These are phyloP conservation scores for Cokeromyces recurvatus DNA, from an alignment of 371 early-diverging fungal genomes.

Conservation along the genomic window DNA sequence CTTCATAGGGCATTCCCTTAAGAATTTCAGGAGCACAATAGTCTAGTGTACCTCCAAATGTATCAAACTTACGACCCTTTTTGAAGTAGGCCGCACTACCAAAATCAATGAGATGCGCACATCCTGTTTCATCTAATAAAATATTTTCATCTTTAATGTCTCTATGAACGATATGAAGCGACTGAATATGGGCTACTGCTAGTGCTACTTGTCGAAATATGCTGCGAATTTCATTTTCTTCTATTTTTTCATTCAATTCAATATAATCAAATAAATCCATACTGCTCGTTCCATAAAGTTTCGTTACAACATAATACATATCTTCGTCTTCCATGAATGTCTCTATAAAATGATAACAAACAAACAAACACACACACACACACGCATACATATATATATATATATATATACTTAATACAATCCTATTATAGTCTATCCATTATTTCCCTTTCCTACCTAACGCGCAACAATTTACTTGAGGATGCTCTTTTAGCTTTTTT, in stretches of 20 bases:
- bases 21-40: constrained; percentile 76
- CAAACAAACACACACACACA: too few species aligned
- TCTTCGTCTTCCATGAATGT: constrained; percentile 61
- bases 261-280: constrained; percentile 79
- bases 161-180: constrained; percentile 70
- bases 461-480: constrained; percentile 58
- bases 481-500: constrained; percentile 48
- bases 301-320: constrained; percentile 66
- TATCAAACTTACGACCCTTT: constrained; percentile 58
- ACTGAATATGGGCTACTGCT: constrained; percentile 69
- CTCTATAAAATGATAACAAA: constrained; percentile 23
- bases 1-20: constrained; percentile 65
- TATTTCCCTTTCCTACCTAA: constrained; percentile 38
- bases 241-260: constrained; percentile 53
- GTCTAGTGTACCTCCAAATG: constrained; percentile 72
- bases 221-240: constrained; percentile 50
- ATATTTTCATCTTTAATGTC: constrained; percentile 79
- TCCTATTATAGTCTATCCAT: not conserved
- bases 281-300: constrained; percentile 57
- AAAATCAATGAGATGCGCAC: constrained; percentile 69
- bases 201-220: constrained; percentile 63
- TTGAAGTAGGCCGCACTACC: constrained; percentile 67
- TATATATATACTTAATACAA: too few species aligned
- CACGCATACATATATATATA: too few species aligned
- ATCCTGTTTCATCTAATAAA: constrained; percentile 57